Evolutionary conservation across 1,284 basidiomycete genomes (phyloP).

Genomic region (Thecaphora thlaspeos): DNA sequence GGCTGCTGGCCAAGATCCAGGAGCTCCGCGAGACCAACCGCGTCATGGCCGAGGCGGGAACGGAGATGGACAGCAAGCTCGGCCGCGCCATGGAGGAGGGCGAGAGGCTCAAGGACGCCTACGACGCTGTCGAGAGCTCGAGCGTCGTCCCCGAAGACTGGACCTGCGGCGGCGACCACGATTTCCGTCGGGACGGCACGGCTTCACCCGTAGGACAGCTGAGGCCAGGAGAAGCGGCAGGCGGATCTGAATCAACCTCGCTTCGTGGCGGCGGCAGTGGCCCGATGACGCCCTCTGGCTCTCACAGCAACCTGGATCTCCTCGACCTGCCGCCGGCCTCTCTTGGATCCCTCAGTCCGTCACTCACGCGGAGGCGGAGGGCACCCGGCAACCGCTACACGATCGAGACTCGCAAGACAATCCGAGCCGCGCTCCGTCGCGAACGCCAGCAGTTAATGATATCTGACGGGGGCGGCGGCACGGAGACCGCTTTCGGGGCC

Average conservation of each 20-base stretch:
- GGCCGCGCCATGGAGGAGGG: slow-evolving; percentile 46
- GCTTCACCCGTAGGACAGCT: too few species aligned
- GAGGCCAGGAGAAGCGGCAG: too few species aligned
- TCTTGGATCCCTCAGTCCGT: slow-evolving; percentile 1
- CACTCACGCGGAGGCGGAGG: slow-evolving; percentile 18
- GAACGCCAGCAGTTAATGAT: slow-evolving; percentile 1
- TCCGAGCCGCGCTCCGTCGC: slow-evolving; percentile 31
- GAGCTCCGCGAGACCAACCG: slow-evolving; percentile 49
- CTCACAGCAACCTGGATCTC: slow-evolving; percentile 12
- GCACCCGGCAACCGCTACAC: slow-evolving; percentile 46
- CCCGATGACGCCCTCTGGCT: slow-evolving; percentile 20
- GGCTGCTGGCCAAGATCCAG: slow-evolving; percentile 45
- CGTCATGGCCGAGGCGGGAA: slow-evolving; percentile 32
- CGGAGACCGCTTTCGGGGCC: too few species aligned
- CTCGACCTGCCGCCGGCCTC: slow-evolving; percentile 5
- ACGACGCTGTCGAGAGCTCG: slow-evolving; percentile 27
- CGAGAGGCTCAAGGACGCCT: slow-evolving; percentile 43
- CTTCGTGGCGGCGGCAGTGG: too few species aligned
- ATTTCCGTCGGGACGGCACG: too few species aligned
- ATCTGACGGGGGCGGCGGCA: too few species aligned
- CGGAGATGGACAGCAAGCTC: slow-evolving; percentile 41
- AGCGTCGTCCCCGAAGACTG: slow-evolving; percentile 20
- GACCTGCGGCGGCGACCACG: not conserved
- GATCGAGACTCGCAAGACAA: slow-evolving; percentile 41
- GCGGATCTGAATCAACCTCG: not conserved